Evolutionary conservation across 108 stramenopile genomes (phyloP).

Genomic region (Aurantiochytrium sp.): DNA sequence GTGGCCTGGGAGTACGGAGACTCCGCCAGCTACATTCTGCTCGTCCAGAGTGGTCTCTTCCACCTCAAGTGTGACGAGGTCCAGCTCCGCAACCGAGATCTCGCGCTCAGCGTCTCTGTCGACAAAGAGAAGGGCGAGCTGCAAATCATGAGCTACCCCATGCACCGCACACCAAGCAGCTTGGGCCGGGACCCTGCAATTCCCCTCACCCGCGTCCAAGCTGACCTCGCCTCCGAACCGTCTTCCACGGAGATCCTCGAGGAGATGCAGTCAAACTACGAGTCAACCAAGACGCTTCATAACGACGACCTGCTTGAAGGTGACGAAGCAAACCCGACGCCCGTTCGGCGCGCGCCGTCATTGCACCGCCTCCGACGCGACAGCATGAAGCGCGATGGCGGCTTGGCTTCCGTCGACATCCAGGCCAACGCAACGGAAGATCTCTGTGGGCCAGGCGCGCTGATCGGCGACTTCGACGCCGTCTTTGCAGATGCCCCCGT

Average conservation of each 20-base stretch:
- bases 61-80: background rate
- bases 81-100: background rate
- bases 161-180: background rate
- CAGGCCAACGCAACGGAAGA: background rate
- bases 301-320: too few relatives aligned
- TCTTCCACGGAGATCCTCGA: too few relatives aligned
- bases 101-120: background rate
- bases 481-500: conserved; percentile 8
- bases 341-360: too few relatives aligned
- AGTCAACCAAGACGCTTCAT: too few relatives aligned
- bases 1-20: background rate
- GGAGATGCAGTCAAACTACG: too few relatives aligned
- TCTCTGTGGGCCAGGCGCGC: background rate
- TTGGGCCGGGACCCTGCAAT: background rate
- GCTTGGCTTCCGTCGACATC: background rate
- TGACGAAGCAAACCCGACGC: too few relatives aligned
- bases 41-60: background rate
- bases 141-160: background rate
- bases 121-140: background rate
- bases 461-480: background rate
- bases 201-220: background rate
- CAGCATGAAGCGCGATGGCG: background rate
- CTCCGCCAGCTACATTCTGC: background rate
- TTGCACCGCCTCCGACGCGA: too few relatives aligned
- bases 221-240: too few relatives aligned